Evolutionary conservation across 2,329 filamentous ascomycete species (phyloP).

Genomic region (Trichoderma atrobrunneum): DNA sequence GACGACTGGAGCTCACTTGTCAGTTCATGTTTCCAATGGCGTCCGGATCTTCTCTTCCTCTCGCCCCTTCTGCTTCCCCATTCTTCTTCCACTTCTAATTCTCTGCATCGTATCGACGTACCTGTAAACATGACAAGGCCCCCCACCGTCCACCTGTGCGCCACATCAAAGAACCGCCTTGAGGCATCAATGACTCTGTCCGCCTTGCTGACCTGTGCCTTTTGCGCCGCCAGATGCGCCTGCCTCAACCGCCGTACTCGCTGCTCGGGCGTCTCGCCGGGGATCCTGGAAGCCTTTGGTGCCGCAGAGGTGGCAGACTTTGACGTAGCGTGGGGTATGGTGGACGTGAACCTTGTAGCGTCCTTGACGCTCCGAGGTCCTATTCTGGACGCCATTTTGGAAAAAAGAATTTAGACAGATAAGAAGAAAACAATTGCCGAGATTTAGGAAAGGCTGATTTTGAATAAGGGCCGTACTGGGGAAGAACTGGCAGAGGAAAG

Average conservation of each 20-base stretch:
- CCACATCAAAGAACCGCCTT: conserved; percentile 52
- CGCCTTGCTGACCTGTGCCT: conserved; percentile 52
- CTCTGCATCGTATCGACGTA: conserved; percentile 30
- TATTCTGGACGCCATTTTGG: conserved; percentile 41
- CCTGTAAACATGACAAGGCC: conserved; percentile 57
- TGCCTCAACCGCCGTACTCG: conserved; percentile 66
- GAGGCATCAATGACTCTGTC: conserved; percentile 50
- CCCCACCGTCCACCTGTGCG: conserved; percentile 54
- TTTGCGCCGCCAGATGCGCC: conserved; percentile 64
- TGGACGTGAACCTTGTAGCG: conserved; percentile 67
- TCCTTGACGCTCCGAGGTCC: conserved; percentile 70
- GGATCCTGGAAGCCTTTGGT: conserved; percentile 29
- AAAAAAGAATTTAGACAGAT: neutral
- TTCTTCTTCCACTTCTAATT: neutral
- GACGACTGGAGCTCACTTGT: conserved; percentile 40
- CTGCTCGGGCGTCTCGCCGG: conserved; percentile 64
- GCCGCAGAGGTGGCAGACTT: conserved; percentile 45
- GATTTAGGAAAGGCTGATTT: neutral
- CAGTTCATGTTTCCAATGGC: neutral
- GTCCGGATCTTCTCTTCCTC: neutral
- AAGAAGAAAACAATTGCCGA: neutral
- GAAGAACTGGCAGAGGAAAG: neutral
- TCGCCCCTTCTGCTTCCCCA: neutral
- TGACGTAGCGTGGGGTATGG: conserved; percentile 61
- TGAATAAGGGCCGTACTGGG: neutral